Percentiles rank a stretch among this genome's conserved stretches.
These are phyloP conservation scores for Fusarium domesticum DNA, from an alignment of 2,329 filamentous ascomycete species.

Conservation along the genomic window DNA sequence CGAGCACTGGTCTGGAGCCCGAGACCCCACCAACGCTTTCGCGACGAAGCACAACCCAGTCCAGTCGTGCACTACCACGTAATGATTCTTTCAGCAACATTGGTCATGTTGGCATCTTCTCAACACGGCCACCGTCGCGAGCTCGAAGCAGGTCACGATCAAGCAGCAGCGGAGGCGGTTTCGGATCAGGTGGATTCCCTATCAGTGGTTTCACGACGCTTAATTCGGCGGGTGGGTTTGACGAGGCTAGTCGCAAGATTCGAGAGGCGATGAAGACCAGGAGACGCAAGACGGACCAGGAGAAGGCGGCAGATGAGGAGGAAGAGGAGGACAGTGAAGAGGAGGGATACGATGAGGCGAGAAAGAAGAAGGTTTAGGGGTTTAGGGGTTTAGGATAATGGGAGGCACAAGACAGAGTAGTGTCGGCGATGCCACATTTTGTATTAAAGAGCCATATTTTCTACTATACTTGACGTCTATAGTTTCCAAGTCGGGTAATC, in stretches of 20 bases:
- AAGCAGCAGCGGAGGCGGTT: conserved; percentile 63
- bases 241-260: conserved; percentile 81
- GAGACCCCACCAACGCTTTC: conserved; percentile 42
- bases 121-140: conserved; percentile 81
- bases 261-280: conserved; percentile 73
- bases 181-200: conserved; percentile 60
- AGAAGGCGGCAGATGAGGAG: conserved; percentile 34
- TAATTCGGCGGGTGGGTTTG: conserved; percentile 67
- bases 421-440: conserved; percentile 12
- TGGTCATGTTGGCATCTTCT: conserved; percentile 83
- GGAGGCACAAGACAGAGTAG: background rate
- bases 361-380: conserved; percentile 40
- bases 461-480: background rate
- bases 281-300: conserved; percentile 51
- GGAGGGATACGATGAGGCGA: conserved; percentile 42
- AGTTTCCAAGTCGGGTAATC: too few relatives aligned
- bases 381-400: background rate
- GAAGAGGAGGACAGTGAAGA: conserved; percentile 43
- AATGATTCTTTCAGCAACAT: conserved; percentile 96
- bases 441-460: conserved; percentile 12
- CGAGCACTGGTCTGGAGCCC: conserved; percentile 37
- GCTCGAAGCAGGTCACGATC: conserved; percentile 67
- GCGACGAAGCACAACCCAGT: conserved; percentile 51
- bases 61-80: conserved; percentile 61
- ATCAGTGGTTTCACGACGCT: conserved; percentile 67